Conservation (phyloP, 1,284 basidiomycete species). For the Schizophyllum amplum region DNA sequence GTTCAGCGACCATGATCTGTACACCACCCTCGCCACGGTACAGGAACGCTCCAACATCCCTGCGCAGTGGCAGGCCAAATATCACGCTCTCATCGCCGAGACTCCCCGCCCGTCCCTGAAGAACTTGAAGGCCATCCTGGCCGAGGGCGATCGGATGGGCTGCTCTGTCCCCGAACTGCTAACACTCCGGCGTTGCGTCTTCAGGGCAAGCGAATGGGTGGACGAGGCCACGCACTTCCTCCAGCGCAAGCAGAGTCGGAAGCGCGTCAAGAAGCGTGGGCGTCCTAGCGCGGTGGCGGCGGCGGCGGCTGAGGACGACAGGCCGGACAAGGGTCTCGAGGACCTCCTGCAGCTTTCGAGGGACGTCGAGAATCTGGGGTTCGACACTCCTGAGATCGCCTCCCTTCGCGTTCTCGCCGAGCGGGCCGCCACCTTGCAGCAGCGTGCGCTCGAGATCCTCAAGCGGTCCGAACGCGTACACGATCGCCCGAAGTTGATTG, state of each 20-base stretch:
- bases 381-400: conserved; percentile 70
- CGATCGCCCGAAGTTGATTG: conserved; percentile 50
- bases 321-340: conserved; percentile 57
- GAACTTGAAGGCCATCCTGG: conserved; percentile 66
- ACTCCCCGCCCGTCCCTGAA: conserved; percentile 68
- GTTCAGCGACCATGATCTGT: conserved; percentile 75
- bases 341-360: conserved; percentile 62
- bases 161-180: conserved; percentile 66
- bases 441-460: conserved; percentile 46
- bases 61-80: conserved; percentile 64
- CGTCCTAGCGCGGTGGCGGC: conserved; percentile 25
- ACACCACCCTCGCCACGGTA: conserved; percentile 59
- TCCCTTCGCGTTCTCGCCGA: conserved; percentile 48
- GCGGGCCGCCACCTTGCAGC: conserved; percentile 59
- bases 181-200: conserved; percentile 72
- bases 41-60: conserved; percentile 71
- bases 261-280: conserved; percentile 58
- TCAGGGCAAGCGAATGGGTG: conserved; percentile 78
- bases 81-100: conserved; percentile 61
- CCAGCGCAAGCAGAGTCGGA: conserved; percentile 64
- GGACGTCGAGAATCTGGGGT: conserved; percentile 70
- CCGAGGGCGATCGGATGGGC: conserved; percentile 84
- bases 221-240: conserved; percentile 67
- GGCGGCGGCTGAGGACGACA: conserved; percentile 51
- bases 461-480: conserved; percentile 25